Conservation (phyloP, 495 filamentous ascomycete species). For the Trichocladium uniseriatum region DNA sequence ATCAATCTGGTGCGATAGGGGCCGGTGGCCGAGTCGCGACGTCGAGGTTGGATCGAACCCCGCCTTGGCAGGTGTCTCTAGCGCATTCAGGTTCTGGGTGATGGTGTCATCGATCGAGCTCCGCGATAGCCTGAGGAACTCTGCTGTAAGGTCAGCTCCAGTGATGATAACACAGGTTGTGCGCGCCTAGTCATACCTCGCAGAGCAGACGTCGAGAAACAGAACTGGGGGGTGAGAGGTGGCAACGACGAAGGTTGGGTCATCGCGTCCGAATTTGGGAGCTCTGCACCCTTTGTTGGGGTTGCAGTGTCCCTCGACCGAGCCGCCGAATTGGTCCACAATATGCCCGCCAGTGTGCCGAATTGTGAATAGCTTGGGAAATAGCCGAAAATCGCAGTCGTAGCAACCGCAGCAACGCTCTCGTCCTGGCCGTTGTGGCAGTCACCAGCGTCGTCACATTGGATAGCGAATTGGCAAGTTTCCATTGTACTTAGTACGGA, state of each 20-base stretch:
- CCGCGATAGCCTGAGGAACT: conserved; percentile 87
- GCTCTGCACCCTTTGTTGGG: conserved; percentile 7
- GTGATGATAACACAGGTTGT: background rate
- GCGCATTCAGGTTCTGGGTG: conserved; percentile 82
- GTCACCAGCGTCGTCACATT: background rate
- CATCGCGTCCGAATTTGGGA: conserved; percentile 42
- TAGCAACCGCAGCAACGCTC: background rate
- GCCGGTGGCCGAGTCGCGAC: conserved; percentile 40
- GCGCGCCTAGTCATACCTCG: conserved; percentile 49
- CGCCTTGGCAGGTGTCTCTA: conserved; percentile 61
- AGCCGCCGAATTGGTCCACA: conserved; percentile 39
- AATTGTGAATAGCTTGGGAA: background rate
- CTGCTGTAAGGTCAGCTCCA: conserved; percentile 37
- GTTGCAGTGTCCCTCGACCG: conserved; percentile 27
- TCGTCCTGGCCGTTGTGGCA: background rate
- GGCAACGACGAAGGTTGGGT: conserved; percentile 48
- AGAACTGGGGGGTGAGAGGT: conserved; percentile 75
- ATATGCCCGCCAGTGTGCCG: conserved; percentile 38
- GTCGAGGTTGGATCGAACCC: conserved; percentile 80
- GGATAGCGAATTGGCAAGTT: background rate
- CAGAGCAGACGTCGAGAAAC: conserved; percentile 77
- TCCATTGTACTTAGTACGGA: too few species aligned
- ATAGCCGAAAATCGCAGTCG: background rate
- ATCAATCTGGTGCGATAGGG: conserved; percentile 48
- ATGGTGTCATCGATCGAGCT: conserved; percentile 86